Percentiles rank a stretch among this genome's conserved stretches.
Conservation (phyloP, 1,139 yeast species). For the Scheffersomyces stambukii region DNA sequence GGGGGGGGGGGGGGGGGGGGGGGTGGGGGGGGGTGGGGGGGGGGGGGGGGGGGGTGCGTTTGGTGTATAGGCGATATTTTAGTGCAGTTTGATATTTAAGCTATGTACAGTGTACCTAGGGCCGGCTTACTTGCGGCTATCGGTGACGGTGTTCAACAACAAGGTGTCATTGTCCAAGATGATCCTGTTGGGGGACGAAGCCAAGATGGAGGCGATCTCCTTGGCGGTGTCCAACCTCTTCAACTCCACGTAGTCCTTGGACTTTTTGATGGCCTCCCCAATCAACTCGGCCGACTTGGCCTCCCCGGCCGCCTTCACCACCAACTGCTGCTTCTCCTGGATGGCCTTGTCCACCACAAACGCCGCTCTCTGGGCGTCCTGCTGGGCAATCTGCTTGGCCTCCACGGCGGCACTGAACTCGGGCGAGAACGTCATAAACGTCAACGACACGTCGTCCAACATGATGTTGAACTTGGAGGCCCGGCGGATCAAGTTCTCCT, state of each 20-base stretch:
- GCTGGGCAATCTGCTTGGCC: slow-evolving; percentile 98
- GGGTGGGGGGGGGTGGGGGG: too few relatives aligned
- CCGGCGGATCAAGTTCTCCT: slow-evolving; percentile 87
- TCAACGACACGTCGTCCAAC: slow-evolving; percentile 92
- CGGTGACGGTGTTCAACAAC: slow-evolving; percentile 81
- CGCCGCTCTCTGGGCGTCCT: slow-evolving; percentile 98
- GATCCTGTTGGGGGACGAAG: slow-evolving; percentile 86
- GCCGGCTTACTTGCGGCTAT: slow-evolving; percentile 39
- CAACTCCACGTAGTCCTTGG: slow-evolving; percentile 91
- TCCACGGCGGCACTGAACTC: slow-evolving; percentile 98
- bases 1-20: too few relatives aligned
- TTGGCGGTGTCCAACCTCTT: slow-evolving; percentile 96
- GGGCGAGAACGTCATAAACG: slow-evolving; percentile 95
- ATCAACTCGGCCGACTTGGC: slow-evolving; percentile 96
- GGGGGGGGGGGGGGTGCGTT: too few relatives aligned
- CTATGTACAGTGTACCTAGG: slow-evolving; percentile 1
- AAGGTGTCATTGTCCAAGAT: slow-evolving; percentile 89
- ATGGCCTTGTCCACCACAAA: slow-evolving; percentile 94
- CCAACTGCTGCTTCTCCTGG: slow-evolving; percentile 95
- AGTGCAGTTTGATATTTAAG: too few relatives aligned
- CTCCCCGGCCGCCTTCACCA: slow-evolving; percentile 97
- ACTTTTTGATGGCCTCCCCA: slow-evolving; percentile 98
- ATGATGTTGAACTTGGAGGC: slow-evolving; percentile 84
- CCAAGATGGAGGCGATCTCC: slow-evolving; percentile 84
- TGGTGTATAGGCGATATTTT: too few relatives aligned